A percentile compares a stretch with the other conserved stretches of the same genome.
Conservation (phyloP, 1,139 yeast genomes). For the Geotrichum carabidarum region DNA sequence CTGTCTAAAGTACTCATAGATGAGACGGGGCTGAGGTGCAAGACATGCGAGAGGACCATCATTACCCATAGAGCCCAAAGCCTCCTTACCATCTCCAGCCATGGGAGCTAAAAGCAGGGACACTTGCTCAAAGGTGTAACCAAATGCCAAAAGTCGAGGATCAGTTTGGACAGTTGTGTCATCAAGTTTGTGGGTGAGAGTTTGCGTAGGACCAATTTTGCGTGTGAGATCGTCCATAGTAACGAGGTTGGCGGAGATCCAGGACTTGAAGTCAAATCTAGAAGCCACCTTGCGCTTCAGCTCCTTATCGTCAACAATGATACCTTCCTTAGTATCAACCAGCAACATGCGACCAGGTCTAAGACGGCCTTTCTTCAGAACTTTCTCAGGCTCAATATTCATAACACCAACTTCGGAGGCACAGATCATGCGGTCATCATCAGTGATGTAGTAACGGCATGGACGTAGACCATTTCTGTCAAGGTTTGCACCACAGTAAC, state of each 20-base stretch:
- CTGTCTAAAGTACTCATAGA: constrained; percentile 92
- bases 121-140: constrained; percentile 89
- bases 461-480: constrained; percentile 98
- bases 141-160: constrained; percentile 78
- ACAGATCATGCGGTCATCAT: constrained; percentile 92
- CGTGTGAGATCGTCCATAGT: constrained; percentile 67
- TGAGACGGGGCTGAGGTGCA: constrained; percentile 83
- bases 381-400: constrained; percentile 75
- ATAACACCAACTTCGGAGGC: constrained; percentile 99
- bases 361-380: constrained; percentile 85
- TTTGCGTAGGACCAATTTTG: constrained; percentile 38
- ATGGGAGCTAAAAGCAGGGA: constrained; percentile 81
- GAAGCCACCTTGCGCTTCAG: constrained; percentile 76
- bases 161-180: constrained; percentile 59
- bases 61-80: constrained; percentile 97
- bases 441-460: constrained; percentile 91
- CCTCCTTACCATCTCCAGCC: constrained; percentile 89
- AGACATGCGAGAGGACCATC: constrained; percentile 93
- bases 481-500: constrained; percentile 96
- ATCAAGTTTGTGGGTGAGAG: constrained; percentile 33
- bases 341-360: constrained; percentile 95
- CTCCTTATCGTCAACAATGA: constrained; percentile 88
- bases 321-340: constrained; percentile 88
- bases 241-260: constrained; percentile 84
- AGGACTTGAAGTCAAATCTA: constrained; percentile 84